A percentile compares a stretch with the other conserved stretches of the same genome.
Conservation (phyloP, 495 filamentous ascomycete species). For the Penicillium pulvis region DNA sequence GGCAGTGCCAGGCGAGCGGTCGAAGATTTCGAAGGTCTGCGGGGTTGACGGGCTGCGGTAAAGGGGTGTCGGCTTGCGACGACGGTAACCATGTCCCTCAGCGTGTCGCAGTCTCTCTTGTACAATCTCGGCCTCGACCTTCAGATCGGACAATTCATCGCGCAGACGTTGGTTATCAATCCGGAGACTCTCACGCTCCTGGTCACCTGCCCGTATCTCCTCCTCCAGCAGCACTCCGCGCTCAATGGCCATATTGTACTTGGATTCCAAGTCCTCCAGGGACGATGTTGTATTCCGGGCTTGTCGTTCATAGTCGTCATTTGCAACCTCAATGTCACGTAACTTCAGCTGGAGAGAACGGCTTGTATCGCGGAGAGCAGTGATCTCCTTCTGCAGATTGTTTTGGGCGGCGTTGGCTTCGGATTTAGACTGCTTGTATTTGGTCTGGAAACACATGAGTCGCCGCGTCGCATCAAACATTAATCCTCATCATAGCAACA, state of each 20-base stretch:
- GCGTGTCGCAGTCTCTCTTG: conserved; percentile 84
- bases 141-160: conserved; percentile 89
- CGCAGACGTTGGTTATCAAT: conserved; percentile 87
- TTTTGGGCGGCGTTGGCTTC: conserved; percentile 84
- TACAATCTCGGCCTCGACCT: conserved; percentile 91
- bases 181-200: conserved; percentile 82
- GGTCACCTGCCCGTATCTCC: conserved; percentile 85
- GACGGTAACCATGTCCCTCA: conserved; percentile 54
- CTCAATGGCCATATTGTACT: conserved; percentile 93
- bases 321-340: conserved; percentile 94
- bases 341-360: conserved; percentile 78
- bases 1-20: conserved; percentile 61
- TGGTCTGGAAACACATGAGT: conserved; percentile 61
- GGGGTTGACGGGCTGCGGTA: conserved; percentile 48
- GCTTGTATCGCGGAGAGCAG: conserved; percentile 79
- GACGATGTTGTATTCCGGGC: conserved; percentile 92
- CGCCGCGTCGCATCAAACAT: background rate
- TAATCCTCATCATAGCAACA: background rate
- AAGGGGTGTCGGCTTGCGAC: conserved; percentile 55
- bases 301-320: conserved; percentile 97
- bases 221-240: conserved; percentile 90
- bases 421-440: conserved; percentile 92
- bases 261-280: conserved; percentile 94
- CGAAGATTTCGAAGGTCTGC: conserved; percentile 54
- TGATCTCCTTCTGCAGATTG: conserved; percentile 92